Percentiles rank a stretch among this genome's conserved stretches.
These are phyloP conservation scores for Monosporozyma yasuniensis DNA, from an alignment of 805 yeast genomes.

Conservation along the genomic window DNA sequence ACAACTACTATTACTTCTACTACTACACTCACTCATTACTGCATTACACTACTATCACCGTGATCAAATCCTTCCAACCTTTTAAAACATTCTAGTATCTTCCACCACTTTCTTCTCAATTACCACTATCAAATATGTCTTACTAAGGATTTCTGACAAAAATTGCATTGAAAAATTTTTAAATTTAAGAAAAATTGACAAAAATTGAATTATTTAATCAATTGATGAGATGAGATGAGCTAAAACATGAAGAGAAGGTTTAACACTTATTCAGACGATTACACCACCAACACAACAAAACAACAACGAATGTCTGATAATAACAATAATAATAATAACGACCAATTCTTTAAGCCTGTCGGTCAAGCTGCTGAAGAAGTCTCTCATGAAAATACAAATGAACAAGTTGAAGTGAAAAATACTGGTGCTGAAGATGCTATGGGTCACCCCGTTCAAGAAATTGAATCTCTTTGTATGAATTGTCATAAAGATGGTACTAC, in stretches of 20 bases:
- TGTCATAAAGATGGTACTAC: constrained; percentile 84
- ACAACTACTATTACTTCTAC: no score
- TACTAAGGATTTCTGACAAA: background rate
- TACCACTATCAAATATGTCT: no score
- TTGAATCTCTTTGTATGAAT: constrained; percentile 92
- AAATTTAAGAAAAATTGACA: no score
- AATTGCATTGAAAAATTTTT: background rate
- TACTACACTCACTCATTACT: no score
- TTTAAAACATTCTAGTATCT: background rate
- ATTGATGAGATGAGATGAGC: background rate
- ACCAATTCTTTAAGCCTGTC: constrained; percentile 43
- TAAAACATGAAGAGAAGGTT: no score
- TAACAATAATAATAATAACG: no score
- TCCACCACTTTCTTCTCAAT: background rate
- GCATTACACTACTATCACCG: no score
- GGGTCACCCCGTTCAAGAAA: constrained; percentile 93
- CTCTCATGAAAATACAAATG: constrained; percentile 20
- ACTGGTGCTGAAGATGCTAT: constrained; percentile 78
- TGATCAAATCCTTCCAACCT: background rate
- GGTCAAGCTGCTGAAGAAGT: constrained; percentile 50
- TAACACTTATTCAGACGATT: no score
- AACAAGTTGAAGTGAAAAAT: constrained; percentile 39
- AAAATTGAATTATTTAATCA: no score
- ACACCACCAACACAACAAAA: background rate
- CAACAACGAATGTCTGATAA: no score